Evolutionary conservation across 345 rosid species (phyloP), one percentile per base, ranked within the genome.

Genomic region (Kernera saxatilis): DNA sequence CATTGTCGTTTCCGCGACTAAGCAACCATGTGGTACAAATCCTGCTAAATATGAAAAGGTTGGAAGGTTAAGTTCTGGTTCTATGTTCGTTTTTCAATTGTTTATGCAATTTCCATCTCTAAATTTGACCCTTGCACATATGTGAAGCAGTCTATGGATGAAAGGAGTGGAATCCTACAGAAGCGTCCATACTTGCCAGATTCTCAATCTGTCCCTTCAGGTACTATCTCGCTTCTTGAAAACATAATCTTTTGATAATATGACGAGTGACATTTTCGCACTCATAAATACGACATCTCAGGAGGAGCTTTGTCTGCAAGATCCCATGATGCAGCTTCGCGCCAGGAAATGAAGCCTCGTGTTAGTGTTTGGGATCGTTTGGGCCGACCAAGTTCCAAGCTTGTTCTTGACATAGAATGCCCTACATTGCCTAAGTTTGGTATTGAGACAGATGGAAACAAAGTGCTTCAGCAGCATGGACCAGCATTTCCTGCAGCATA

Each of bases 321-420:
- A 71, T 70, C 57, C 7, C 26, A 8, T 33, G 68, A 33, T 63
- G 74, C 57, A 32, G 15, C 51, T 52, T 53, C 30, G 25, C 3
- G 19, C 46, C 69, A 50, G 44, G 71, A 59, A 65, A 57, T 1
- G 54, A 73, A 29, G 58, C 55, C 53, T 46, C 81, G 33, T 36
- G 32, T 43, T 61, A 77, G 84, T 70, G 79, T 80, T 50, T 77
- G 84, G 81, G 84, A 80, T 70, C 80, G 84, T 50, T 57, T 77
- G 68, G 64, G 73, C 27, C 73, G 32, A 64, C 74, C 76, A 64
- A 36, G 29, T 6, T 54, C 53, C 9, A 22, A 30, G 8, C 37
- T 12, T 36, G 33, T 69, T 41, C 32, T 8, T 9, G 53, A 46
- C 56, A 17, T 2, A 13, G 23, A 59, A 41, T 27, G 13, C 48